Evolutionary conservation across 2,329 filamentous ascomycete genomes (phyloP), one percentile per base, ranked within the genome.

Genomic region (Colletotrichum brevisporum): DNA sequence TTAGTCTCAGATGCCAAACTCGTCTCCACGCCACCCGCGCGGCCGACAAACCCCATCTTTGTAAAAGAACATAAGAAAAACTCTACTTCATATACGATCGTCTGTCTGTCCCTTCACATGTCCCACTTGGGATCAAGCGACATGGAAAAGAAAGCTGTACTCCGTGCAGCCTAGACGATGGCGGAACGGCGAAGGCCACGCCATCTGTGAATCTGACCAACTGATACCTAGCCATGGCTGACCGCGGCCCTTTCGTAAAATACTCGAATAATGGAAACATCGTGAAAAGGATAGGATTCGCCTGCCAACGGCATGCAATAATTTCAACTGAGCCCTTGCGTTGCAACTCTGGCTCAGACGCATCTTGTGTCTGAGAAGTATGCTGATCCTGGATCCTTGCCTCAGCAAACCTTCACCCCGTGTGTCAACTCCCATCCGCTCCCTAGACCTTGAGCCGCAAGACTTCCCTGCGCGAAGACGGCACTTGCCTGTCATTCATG

Each of bases 1-100:
- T 47, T 24, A 53, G 71, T 71, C 70, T 73, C 68, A 61, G 62
- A 71, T 69, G 59, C 63, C 59, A 71, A 72, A 68, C 71, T 51
- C 54, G 62, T 62, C 59, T 58, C 63, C 57, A 57, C 48, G n/a
- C 70, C 56, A 63, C 31, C 48, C 54, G 24, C 47, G 36, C 43
- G 56, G 52, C 36, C 21, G 26, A 13, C 55, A 67, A 18, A 9
- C 27, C 50, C 62, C 27, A 24, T 31, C n/a, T n/a, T n/a, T n/a
- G n/a, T n/a, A n/a, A n/a, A n/a, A n/a, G n/a, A n/a, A n/a, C n/a
- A n/a, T n/a, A n/a, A n/a, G n/a, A n/a, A n/a, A n/a, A n/a, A n/a
- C n/a, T n/a, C n/a, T n/a, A n/a, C n/a, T n/a, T n/a, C n/a, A n/a
- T n/a, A n/a, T n/a, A n/a, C n/a, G n/a, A n/a, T n/a, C 21, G 15